Conservation (phyloP, 768 basidiomycete species). For the Termitomyces sp. region DNA sequence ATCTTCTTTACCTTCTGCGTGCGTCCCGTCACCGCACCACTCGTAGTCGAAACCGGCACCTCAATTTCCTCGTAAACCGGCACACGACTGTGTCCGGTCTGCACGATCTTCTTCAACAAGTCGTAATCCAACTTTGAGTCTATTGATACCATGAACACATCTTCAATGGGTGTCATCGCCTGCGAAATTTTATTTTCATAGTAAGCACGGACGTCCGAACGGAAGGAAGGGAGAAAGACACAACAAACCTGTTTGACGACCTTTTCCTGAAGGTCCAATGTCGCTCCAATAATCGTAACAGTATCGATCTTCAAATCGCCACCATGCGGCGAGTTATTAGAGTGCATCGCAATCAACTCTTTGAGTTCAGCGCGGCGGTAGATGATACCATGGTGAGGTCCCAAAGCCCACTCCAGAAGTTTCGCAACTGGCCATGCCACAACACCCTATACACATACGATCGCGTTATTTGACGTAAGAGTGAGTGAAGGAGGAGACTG, state of each 20-base stretch:
- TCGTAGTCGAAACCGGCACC: slow-evolving; percentile 40
- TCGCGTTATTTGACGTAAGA: not conserved
- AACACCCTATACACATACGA: slow-evolving; percentile 43
- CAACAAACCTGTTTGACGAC: slow-evolving; percentile 58
- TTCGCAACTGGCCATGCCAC: slow-evolving; percentile 87
- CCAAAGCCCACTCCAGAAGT: slow-evolving; percentile 71
- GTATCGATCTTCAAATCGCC: slow-evolving; percentile 87
- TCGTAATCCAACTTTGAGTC: slow-evolving; percentile 81
- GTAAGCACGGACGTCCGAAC: not conserved
- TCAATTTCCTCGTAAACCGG: slow-evolving; percentile 81
- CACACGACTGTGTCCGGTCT: slow-evolving; percentile 80
- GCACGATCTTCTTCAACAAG: slow-evolving; percentile 69
- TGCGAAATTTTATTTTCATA: slow-evolving; percentile 16
- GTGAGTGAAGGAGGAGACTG: slow-evolving; percentile 15
- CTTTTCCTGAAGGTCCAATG: slow-evolving; percentile 86
- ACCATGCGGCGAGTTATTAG: slow-evolving; percentile 64
- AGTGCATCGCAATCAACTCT: slow-evolving; percentile 89
- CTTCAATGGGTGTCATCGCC: slow-evolving; percentile 79
- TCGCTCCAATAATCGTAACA: slow-evolving; percentile 86
- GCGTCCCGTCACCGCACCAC: slow-evolving; percentile 17
- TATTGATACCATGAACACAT: slow-evolving; percentile 87
- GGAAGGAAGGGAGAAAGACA: not conserved
- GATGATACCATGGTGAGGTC: slow-evolving; percentile 87
- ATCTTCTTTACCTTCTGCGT: slow-evolving; percentile 73
- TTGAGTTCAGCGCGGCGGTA: slow-evolving; percentile 85